Evolutionary conservation across 176 grass and related monocot species (phyloP).

Genomic region (Miscanthus lutarioriparius): DNA sequence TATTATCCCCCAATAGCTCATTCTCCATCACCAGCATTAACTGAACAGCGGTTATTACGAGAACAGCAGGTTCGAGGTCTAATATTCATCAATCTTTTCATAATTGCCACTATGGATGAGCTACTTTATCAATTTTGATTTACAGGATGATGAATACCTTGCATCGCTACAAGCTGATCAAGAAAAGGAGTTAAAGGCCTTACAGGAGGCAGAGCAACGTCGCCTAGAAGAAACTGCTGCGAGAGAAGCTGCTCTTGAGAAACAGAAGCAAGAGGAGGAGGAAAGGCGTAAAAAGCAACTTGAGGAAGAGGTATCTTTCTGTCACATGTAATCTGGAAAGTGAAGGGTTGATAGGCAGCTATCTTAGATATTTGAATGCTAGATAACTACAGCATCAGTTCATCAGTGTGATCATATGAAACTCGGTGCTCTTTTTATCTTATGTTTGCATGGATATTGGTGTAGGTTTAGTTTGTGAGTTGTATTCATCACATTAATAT

Average conservation of each 20-base stretch:
- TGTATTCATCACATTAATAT: background rate
- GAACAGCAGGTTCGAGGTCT: constrained; percentile 79
- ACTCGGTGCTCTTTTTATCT: constrained; percentile 20
- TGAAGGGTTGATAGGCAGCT: constrained; percentile 25
- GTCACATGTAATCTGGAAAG: constrained; percentile 24
- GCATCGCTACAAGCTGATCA: constrained; percentile 88
- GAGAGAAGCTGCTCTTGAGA: constrained; percentile 65
- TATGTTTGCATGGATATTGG: background rate
- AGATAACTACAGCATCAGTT: constrained; percentile 24
- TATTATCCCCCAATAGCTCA: constrained; percentile 44
- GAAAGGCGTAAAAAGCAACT: constrained; percentile 69
- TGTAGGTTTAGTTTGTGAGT: constrained; percentile 9
- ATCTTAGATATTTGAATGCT: constrained; percentile 30
- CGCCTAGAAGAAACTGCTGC: constrained; percentile 55
- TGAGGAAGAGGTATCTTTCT: constrained; percentile 79
- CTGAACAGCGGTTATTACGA: constrained; percentile 81
- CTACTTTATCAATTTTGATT: constrained; percentile 30
- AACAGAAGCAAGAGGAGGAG: constrained; percentile 71
- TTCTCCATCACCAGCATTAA: constrained; percentile 67
- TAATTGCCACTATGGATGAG: constrained; percentile 11
- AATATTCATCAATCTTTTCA: background rate
- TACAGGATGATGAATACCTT: constrained; percentile 96
- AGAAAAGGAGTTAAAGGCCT: constrained; percentile 87
- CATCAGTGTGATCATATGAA: background rate
- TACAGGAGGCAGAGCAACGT: constrained; percentile 65